Evolutionary conservation across 2,329 filamentous ascomycete genomes (phyloP), one percentile per base, ranked within the genome.

Genomic region (Pseudocercospora fijiensis): DNA sequence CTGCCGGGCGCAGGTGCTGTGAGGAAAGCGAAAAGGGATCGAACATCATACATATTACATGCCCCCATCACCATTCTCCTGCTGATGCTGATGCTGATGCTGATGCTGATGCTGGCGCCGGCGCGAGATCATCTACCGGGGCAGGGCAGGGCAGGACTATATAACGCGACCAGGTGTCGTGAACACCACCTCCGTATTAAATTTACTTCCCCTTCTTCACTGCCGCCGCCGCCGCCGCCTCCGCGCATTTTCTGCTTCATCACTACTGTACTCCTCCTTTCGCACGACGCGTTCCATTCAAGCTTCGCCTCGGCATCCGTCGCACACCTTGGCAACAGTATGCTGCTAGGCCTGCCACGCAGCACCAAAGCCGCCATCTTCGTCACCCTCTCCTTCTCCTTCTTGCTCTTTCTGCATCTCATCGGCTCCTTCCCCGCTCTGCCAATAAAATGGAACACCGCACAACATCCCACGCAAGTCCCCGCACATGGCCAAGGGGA

Each of bases 281-380:
- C n/a, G 24, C 53, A 6, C 53, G 26, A 37, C 53, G 53, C 27
- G 6, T 10, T 41, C 26, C 6, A 41, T 37, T 28, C 27, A 56
- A 24, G 27, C 53, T 56, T 41, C 53, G 53, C 13, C 53, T 41
- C 53, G 53, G 30, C 27, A 24, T 37, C 52, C 26, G 26, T 56
- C 26, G 52, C 52, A 37, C 52, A 37, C 22, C 24, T 47, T 37
- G 24, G 10, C 45, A 26, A 22, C 30, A 62, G 22, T 3, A 62
- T 62, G 60, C 55, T 62, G 45, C 43, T 68, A 11, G 59, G 52
- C 28, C 61, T 67, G n/a, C 58, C 64, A 45, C 61, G 62, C 53
- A 60, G 53, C 41, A 55, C 63, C 27, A 65, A 61, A 30, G 43
- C 65, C 27, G 53, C 33, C 20, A 26, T 66, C 20, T 41, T 64